Base-by-base conservation (phyloP, 345 rosid species). In the Eucalyptus curtisii region DNA sequence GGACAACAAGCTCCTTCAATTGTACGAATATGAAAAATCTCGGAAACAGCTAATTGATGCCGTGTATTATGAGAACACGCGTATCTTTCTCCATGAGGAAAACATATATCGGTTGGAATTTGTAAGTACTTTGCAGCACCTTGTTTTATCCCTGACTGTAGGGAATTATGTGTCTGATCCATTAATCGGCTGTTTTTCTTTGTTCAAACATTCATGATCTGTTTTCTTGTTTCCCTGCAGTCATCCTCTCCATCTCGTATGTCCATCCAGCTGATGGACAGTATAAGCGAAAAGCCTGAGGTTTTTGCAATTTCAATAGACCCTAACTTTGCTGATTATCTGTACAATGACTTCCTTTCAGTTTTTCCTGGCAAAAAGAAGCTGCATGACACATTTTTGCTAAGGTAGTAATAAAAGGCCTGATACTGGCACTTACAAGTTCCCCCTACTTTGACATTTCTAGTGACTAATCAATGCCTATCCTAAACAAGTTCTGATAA, bases 241-340 rank as follows among this genome's bases (percentile, higher is more conserved):
- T 92, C 94, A 86, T 93, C 95, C 88, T 88, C 93, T 52, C 95
- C 99, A 61, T 88, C 93, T n/a, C 90, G 79, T 85, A 87, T 97
- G 91, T 95, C 95, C 87, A 94, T 97, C 89, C 99, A 97, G 92
- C 92, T 98, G 91, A 96, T 95, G 97, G 99, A 98, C 89, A 97
- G 93, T 87, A 92, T 90, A 84, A 92, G 90, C 20, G 97, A 97
- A 92, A 97, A 98, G 92, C 95, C 99, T 0, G 99, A 95, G 89
- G 95, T 96, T 71, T 93, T 92, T 90, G 96, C 98, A 89, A 97
- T 98, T 88, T 92, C 99, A 86, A 92, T 97, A 94, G 99, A 97
- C 87, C 98, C 98, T 64, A 92, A 91, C 59, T 98, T 95, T 95
- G 92, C 97, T 90, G 92, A 93, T 89, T 96, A 96, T 92, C 90